Evolutionary conservation across 2,329 filamentous ascomycete species (phyloP).

Genomic region (Cladosporium sp.): DNA sequence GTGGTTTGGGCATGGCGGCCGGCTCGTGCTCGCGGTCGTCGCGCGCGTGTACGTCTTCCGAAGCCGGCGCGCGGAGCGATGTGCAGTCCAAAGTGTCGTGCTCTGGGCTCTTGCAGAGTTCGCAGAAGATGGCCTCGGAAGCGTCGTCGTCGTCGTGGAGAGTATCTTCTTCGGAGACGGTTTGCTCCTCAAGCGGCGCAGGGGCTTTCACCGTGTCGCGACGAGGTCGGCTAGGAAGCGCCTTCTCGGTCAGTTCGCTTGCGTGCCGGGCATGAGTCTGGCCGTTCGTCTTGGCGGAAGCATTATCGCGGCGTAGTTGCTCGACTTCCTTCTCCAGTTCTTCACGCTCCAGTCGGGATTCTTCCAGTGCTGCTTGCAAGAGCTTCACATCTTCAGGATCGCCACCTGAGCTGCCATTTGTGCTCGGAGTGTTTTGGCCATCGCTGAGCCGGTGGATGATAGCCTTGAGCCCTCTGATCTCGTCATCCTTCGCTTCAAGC

Average conservation of each 20-base stretch:
- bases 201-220: slow-evolving; percentile 63
- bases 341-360: slow-evolving; percentile 76
- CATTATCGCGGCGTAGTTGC: slow-evolving; percentile 45
- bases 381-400: slow-evolving; percentile 52
- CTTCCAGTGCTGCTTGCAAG: slow-evolving; percentile 63
- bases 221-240: slow-evolving; percentile 39
- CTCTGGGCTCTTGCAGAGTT: slow-evolving; percentile 88
- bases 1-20: slow-evolving; percentile 21
- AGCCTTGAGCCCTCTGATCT: slow-evolving; percentile 93
- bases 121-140: slow-evolving; percentile 71
- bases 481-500: slow-evolving; percentile 90
- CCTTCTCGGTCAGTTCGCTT: slow-evolving; percentile 32
- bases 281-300: slow-evolving; percentile 41
- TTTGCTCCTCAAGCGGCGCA: slow-evolving; percentile 20
- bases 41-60: not conserved
- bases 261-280: slow-evolving; percentile 45
- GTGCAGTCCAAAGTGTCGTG: slow-evolving; percentile 95
- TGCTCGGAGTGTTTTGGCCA: slow-evolving; percentile 52
- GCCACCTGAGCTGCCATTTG: slow-evolving; percentile 27
- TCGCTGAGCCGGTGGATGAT: slow-evolving; percentile 95
- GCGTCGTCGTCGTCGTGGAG: slow-evolving; percentile 57
- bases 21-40: slow-evolving; percentile 15
- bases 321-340: slow-evolving; percentile 89
- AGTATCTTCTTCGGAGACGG: slow-evolving; percentile 44
- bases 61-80: slow-evolving; percentile 25